Percentiles rank a stretch among this genome's conserved stretches.
Conservation (phyloP, 2,329 filamentous ascomycete genomes). For the Berkeleyomyces basicola region DNA sequence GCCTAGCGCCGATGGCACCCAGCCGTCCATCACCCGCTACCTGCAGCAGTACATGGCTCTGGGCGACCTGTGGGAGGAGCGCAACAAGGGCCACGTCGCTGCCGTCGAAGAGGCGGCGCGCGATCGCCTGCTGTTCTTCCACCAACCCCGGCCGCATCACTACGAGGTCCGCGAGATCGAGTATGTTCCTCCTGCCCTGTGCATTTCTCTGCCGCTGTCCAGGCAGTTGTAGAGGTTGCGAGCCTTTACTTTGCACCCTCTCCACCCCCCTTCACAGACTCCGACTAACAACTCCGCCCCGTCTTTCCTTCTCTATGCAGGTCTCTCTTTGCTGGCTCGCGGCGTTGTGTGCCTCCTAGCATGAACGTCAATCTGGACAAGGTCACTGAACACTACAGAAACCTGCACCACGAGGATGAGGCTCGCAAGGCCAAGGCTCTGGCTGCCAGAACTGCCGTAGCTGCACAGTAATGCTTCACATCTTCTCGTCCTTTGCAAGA, state of each 20-base stretch:
- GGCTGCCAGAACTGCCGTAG: conserved; percentile 20
- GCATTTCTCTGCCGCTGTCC: not conserved
- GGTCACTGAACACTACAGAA: conserved; percentile 39
- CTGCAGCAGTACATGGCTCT: conserved; percentile 31
- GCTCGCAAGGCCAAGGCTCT: conserved; percentile 36
- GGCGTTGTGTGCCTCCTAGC: conserved; percentile 15
- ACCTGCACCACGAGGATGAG: conserved; percentile 37
- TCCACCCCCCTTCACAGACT: conserved; percentile 24
- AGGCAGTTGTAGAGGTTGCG: not conserved
- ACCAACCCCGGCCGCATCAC: conserved; percentile 27
- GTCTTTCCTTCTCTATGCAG: conserved; percentile 26
- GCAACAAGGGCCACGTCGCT: conserved; percentile 36
- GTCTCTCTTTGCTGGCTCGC: conserved; percentile 39
- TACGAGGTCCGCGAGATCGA: conserved; percentile 40
- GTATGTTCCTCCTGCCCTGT: conserved; percentile 25
- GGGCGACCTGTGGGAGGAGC: conserved; percentile 31
- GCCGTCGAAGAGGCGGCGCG: conserved; percentile 38
- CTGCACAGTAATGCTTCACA: not conserved
- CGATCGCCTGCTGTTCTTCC: conserved; percentile 38
- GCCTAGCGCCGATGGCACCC: conserved; percentile 32
- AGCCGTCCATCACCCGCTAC: conserved; percentile 29
- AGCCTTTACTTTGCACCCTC: conserved; percentile 15
- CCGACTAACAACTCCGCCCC: not conserved
- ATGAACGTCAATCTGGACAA: conserved; percentile 32
- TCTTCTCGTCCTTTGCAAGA: not conserved